Evolutionary conservation across 495 filamentous ascomycete species (phyloP), one percentile per base, ranked within the genome.

Genomic region (Cladorrhinum samala): DNA sequence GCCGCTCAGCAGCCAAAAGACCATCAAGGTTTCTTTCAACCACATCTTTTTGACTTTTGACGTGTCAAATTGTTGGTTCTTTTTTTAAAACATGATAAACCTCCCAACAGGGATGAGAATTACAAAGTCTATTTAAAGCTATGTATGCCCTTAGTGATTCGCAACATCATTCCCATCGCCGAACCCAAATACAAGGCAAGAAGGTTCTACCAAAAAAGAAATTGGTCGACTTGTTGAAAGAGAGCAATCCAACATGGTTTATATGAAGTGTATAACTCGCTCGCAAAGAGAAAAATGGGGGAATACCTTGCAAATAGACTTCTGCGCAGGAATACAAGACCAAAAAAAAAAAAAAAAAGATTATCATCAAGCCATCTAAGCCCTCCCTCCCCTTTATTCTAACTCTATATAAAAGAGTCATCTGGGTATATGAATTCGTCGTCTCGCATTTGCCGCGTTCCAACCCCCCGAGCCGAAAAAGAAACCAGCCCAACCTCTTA

Each of bases 61-160:
- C n/a, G n/a, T n/a, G n/a, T n/a, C n/a, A n/a, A n/a, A n/a, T n/a
- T n/a, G n/a, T n/a, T n/a, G n/a, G n/a, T n/a, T n/a, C n/a, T n/a
- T n/a, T n/a, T n/a, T n/a, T n/a, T n/a, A n/a, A n/a, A n/a, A n/a
- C n/a, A n/a, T n/a, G n/a, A n/a, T n/a, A n/a, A n/a, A n/a, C n/a
- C n/a, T n/a, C n/a, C n/a, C 23, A 43, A 21, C 9, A 48, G n/a
- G 9, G 33, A 18, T 45, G 13, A 38, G 24, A 59, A 60, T 58
- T 64, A 60, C 49, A 58, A 58, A 58, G 53, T 64, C 61, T 64
- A 63, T 63, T 57, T n/a, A n/a, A n/a, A 59, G 46, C 52, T 53
- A 53, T 52, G 52, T 50, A 33, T 33, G 40, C 46, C 51, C 37
- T 51, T 33, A 40, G 42, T 45, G 42, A 21, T 21, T 45, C 42